Percentiles rank a stretch among this genome's conserved stretches.
Conservation (phyloP, 768 basidiomycete genomes). For the Termitomyces sp. region DNA sequence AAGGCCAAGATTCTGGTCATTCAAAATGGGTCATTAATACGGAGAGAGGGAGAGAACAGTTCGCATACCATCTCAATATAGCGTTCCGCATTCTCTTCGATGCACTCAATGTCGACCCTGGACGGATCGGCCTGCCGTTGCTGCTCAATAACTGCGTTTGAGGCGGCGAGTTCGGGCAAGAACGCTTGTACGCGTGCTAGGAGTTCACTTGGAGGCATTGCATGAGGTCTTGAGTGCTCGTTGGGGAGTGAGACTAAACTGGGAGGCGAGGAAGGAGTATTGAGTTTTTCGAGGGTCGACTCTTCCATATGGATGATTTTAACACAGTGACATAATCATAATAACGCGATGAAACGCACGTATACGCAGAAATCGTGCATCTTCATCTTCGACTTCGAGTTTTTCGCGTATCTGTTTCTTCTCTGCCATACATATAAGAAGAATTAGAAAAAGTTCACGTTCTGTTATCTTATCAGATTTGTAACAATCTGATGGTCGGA, state of each 20-base stretch:
- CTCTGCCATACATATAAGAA: not conserved
- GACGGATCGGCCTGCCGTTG: conserved; percentile 41
- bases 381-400: conserved; percentile 16
- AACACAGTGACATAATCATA: not conserved
- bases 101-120: conserved; percentile 70
- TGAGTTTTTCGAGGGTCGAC: conserved; percentile 16
- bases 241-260: not conserved
- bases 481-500: not conserved
- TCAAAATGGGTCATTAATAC: not conserved
- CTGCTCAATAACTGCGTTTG: conserved; percentile 53
- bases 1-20: conserved; percentile 58
- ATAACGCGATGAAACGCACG: conserved; percentile 3
- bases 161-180: conserved; percentile 63
- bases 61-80: conserved; percentile 66
- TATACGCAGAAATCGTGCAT: conserved; percentile 11
- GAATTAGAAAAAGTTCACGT: too few relatives aligned
- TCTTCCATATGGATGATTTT: not conserved
- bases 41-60: not conserved
- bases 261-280: not conserved
- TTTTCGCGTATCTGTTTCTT: conserved; percentile 4
- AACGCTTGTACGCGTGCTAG: conserved; percentile 66
- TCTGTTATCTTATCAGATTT: conserved; percentile 1
- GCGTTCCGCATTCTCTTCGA: conserved; percentile 43
- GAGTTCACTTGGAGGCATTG: conserved; percentile 46
- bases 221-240: conserved; percentile 20